Evolutionary conservation across 2,329 filamentous ascomycete species (phyloP), one percentile per base, ranked within the genome.

Genomic region (Fusarium sp.): DNA sequence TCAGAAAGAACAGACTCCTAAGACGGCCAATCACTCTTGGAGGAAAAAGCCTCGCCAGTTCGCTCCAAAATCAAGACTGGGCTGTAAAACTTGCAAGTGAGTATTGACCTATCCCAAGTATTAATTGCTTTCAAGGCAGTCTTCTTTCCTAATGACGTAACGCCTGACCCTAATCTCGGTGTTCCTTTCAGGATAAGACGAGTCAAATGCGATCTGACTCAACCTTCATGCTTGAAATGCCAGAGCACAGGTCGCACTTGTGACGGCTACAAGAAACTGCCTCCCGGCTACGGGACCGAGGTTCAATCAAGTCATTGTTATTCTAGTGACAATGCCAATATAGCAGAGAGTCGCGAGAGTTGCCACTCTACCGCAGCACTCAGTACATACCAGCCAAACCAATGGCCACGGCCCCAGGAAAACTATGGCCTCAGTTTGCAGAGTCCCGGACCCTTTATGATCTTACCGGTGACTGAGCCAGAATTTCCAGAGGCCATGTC

Each of bases 41-140:
- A 52, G 49, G 10, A 52, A 52, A 17, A 52, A 33, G 13, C 49
- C 49, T 19, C 49, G 49, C 1, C 49, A 22, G 8, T 52, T 42
- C 15, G 38, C 49, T 9, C 36, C 38, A 14, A 52, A 52, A 19
- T 52, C 49, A 22, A 52, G n/a, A 21, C 15, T 42, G 19, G 49
- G 49, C 4, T 52, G 49, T 3, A 52, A 33, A 43, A 52, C 49
- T 7, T 52, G 49, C 34, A 52, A 52, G 49, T 52, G 3, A 22
- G 49, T 43, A n/a, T 22, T 17, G 3, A 2, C 15, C 33, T 11
- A 15, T 7, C 17, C 9, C 3, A 8, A 13, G 9, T 13, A 13
- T 22, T 22, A 6, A 14, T 15, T 5, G n/a, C 7, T 24, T 24
- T 24, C 24, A 24, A 6, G 4, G 24, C 7, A 24, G 3, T 24